phyloP scores from a whole-genome alignment of 192 early-diverging fungal species.

The Rhizophagus clarus region DNA sequence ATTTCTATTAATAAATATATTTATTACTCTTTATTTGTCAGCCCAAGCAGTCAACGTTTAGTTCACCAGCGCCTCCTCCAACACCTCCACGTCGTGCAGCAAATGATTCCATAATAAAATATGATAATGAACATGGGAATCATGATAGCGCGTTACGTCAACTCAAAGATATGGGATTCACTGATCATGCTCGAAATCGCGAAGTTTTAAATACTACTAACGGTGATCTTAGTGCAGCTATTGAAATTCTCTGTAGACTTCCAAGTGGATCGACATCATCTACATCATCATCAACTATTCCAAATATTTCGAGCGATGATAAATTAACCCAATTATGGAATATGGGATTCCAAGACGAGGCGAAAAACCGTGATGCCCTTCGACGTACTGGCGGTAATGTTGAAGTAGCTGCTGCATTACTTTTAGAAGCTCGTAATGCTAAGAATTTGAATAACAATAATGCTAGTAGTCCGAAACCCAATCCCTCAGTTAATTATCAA shows the following conservation, averaged over 20 bases:
- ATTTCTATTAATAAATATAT: not conserved
- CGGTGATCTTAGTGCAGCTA: slow-evolving; percentile 74
- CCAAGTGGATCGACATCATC: not conserved
- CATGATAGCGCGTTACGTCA: slow-evolving; percentile 47
- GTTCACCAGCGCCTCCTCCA: slow-evolving; percentile 24
- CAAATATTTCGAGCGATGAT: slow-evolving; percentile 47
- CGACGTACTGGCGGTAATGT: slow-evolving; percentile 72
- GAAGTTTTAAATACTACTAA: slow-evolving; percentile 68
- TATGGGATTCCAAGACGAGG: slow-evolving; percentile 76
- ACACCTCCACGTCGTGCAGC: slow-evolving; percentile 38
- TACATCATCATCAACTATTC: slow-evolving; percentile 12
- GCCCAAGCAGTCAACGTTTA: not conserved
- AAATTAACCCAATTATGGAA: slow-evolving; percentile 62
- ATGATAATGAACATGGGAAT: slow-evolving; percentile 15
- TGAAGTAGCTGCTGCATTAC: slow-evolving; percentile 68
- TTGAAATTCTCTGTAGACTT: slow-evolving; percentile 64
- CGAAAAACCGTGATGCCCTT: slow-evolving; percentile 68
- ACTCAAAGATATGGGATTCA: slow-evolving; percentile 84
- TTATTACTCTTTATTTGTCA: not conserved
- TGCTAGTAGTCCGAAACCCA: not conserved
- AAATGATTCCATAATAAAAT: slow-evolving; percentile 7
- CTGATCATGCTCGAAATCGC: slow-evolving; percentile 64
- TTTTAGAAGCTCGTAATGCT: slow-evolving; percentile 46
- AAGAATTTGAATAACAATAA: not conserved
- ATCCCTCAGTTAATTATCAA: not conserved